Evolutionary conservation across 1,284 basidiomycete species (phyloP), one percentile per base, ranked within the genome.

Genomic region (Trichosporon ovoides): DNA sequence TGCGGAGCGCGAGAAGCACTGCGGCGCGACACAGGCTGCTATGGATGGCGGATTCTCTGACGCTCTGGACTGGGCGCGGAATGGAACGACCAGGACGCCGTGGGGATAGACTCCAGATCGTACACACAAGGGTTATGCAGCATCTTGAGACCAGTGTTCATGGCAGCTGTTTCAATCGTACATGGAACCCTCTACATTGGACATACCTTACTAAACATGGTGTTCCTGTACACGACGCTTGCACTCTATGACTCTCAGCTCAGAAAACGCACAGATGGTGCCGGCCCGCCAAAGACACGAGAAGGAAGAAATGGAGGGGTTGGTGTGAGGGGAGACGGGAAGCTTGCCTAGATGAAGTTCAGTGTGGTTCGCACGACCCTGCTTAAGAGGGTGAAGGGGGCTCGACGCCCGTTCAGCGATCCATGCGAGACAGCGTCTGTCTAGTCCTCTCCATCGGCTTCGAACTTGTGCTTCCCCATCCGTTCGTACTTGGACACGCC

Each of bases 381-480:
- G n/a, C n/a, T n/a, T n/a, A n/a, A n/a, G n/a, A n/a, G n/a, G n/a
- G n/a, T n/a, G n/a, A n/a, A n/a, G n/a, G n/a, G n/a, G n/a, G n/a
- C n/a, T n/a, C n/a, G n/a, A n/a, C n/a, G n/a, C n/a, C n/a, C n/a
- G n/a, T n/a, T n/a, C n/a, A n/a, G n/a, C n/a, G n/a, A n/a, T n/a
- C n/a, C n/a, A n/a, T n/a, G n/a, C n/a, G n/a, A n/a, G n/a, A n/a
- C n/a, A n/a, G 28, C 28, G 28, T 31, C 5, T 31, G 9, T 9
- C 83, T 48, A 88, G 54, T 84, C 81, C 58, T 91, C 87, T 22
- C 91, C 81, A 9, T 91, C 92, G 65, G 92, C 85, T 24, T 94
- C 92, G 55, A 93, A 80, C 71, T 89, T 91, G 82, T 97, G 94
- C 28, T 83, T 79, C 14, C 88, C 80, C 24, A 97, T 91, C 20